Evolutionary conservation across 164 flowering plant species (phyloP), one percentile per base, ranked within the genome.

Genomic region (Sextonia rubra): DNA sequence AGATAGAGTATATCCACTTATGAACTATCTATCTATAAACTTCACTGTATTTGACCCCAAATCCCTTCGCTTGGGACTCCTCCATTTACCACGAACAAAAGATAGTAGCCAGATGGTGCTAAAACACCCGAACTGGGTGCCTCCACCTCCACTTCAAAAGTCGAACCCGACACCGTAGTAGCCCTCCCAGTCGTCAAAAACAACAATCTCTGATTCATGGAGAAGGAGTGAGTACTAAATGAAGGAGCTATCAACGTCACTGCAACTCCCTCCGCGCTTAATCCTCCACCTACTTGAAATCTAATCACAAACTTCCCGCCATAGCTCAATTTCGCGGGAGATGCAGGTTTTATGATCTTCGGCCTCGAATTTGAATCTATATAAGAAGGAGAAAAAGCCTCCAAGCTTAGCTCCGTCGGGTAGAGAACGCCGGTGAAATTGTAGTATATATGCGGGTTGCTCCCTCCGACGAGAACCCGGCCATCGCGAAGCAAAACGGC

Each of bases 331-430:
- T 47, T 69, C 2, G 75, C 15, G 22, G 73, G 78, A 0, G 85
- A 74, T 0, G 20, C 22, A 0, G 87, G 88, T 0, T 60, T 29
- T 3, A 72, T 4, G 8, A 87, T 84, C 14, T 12, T 44, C 0
- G 91, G 86, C 12, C 86, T 76, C 17, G 81, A 27, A 11, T 47
- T 11, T 9, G 73, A 26, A 17, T 75, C 76, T 73, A 86, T 70
- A 52, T 87, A 87, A 1, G 75, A 67, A 3, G 89, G 91, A 0
- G 81, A 84, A 70, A 82, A 87, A 1, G 86, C 78, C 68, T 87
- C 89, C 65, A 87, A 73, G 68, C 84, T 79, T 3, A 86, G 73
- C 6, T 87, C 91, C 0, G 91, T 87, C 1, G 91, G 91, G 60
- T 11, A 84, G 25, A 73, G 64, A 8, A 83, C 83, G 0, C 69